Base-by-base conservation (phyloP, 2,329 filamentous ascomycete genomes). In the Orbilia blumenaviensis region DNA sequence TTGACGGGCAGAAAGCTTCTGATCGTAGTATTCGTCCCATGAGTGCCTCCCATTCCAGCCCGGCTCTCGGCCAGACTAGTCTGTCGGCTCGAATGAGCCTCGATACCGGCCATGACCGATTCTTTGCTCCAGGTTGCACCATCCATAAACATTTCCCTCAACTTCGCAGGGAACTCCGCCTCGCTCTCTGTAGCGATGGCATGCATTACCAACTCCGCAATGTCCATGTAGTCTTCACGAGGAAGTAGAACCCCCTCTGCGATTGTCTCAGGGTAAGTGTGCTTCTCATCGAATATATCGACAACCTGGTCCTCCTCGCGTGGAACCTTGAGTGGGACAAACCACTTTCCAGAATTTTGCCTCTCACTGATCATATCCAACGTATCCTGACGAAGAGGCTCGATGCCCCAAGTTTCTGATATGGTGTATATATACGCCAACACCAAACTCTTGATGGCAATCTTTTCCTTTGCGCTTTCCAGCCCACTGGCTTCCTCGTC, bases 381-480 rank as follows among this genome's bases (percentile, higher is more conserved):
- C 34, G 97, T 89, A 6, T 89, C 89, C 62, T 87, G 86, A 6
- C 92, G 93, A 16, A 92, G 89, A 5, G 86, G 86, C 64, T 94
- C 90, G 77, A 96, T 90, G 50, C 92, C 88, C 77, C 97, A 94
- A 66, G 88, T 90, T 72, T 94, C 90, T 3, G 88, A 89, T 76
- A 97, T 81, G 0, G 89, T 88, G 90, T 92, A 94, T 72, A 97
- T 89, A 82, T 97, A 97, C 7, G 93, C 94, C 81, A 96, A 92
- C 60, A 94, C 92, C 68, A 98, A 84, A 81, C 91, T 93, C 29
- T 92, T 93, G 46, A 96, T 85, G 46, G 92, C 90, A 41, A 96
- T 88, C 81, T 94, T 95, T 29, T 90, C 87, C 44, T 88, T 82
- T 0, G 91, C 89, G 23, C 87, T 87, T 52, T 90, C 88, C 2